Conservation (phyloP, 192 early-diverging fungal species). For the Dimargaris verticillata region DNA sequence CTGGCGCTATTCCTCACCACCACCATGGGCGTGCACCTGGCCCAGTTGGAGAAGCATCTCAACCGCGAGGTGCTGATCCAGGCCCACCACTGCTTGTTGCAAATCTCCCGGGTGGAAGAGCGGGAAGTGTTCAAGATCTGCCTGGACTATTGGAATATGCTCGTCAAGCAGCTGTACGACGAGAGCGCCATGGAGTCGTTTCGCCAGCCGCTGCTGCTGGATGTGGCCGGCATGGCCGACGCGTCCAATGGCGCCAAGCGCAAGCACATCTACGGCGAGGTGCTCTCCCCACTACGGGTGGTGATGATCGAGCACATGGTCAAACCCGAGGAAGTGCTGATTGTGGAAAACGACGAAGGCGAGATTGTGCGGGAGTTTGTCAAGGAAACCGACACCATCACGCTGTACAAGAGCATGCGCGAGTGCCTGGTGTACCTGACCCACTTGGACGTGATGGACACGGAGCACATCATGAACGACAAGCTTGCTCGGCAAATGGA, state of each 20-base stretch:
- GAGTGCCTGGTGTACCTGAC: constrained; percentile 96
- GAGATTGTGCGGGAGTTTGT: constrained; percentile 95
- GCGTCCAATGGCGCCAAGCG: constrained; percentile 28
- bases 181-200: constrained; percentile 44
- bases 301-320: constrained; percentile 99
- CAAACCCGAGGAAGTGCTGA: constrained; percentile 92
- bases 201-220: constrained; percentile 38
- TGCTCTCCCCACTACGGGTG: constrained; percentile 69
- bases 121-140: constrained; percentile 97
- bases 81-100: constrained; percentile 82
- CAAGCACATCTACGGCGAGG: constrained; percentile 68
- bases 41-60: constrained; percentile 36
- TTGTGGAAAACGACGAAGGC: constrained; percentile 98
- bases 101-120: constrained; percentile 82
- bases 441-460: constrained; percentile 85
- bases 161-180: constrained; percentile 80
- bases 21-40: constrained; percentile 70
- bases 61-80: constrained; percentile 38
- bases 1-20: constrained; percentile 80
- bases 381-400: constrained; percentile 96
- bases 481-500: constrained; percentile 91
- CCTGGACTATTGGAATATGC: constrained; percentile 91
- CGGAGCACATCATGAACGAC: constrained; percentile 87
- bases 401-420: constrained; percentile 93
- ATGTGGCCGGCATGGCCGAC: constrained; percentile 28